Percentiles rank a stretch among this genome's conserved stretches.
These are phyloP conservation scores for Trypethelium eluteriae DNA, from an alignment of 495 filamentous ascomycete species.

Conservation along the genomic window DNA sequence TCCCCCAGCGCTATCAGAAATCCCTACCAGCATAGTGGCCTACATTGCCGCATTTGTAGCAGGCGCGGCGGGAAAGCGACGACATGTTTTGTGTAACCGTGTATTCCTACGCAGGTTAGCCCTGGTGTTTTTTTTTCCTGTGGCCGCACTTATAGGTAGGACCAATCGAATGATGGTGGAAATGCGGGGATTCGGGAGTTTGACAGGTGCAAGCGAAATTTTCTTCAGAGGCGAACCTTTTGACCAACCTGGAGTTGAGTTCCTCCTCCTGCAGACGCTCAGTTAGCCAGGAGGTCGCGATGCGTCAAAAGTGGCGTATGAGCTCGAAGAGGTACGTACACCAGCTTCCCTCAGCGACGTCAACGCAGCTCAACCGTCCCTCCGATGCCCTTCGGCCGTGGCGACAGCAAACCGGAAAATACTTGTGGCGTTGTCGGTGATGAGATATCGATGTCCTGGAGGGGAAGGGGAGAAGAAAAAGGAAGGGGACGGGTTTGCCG, in stretches of 20 bases:
- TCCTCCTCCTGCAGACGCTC: background rate
- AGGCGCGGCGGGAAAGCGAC: conserved; percentile 92
- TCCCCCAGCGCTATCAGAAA: conserved; percentile 14
- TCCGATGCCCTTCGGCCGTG: conserved; percentile 12
- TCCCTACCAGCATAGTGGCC: conserved; percentile 84
- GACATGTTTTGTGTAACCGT: conserved; percentile 50
- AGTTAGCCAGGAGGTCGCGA: conserved; percentile 5
- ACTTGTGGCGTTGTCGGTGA: background rate
- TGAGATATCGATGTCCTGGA: background rate
- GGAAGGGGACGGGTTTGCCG: conserved; percentile 8
- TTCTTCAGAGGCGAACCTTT: background rate
- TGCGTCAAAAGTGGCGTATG: background rate
- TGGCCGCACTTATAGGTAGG: background rate
- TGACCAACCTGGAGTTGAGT: background rate
- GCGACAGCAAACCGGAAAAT: conserved; percentile 19
- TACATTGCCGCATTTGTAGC: conserved; percentile 99
- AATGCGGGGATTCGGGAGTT: background rate
- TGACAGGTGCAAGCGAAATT: background rate
- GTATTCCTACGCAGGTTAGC: conserved; percentile 5
- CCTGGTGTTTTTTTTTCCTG: background rate
- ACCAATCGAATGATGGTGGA: background rate
- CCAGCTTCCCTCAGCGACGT: conserved; percentile 27
- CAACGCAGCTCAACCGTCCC: conserved; percentile 26
- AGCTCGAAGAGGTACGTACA: conserved; percentile 8
- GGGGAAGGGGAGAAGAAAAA: background rate